Conservation (phyloP, 345 rosid genomes). For the Rhodamnia argentea region DNA sequence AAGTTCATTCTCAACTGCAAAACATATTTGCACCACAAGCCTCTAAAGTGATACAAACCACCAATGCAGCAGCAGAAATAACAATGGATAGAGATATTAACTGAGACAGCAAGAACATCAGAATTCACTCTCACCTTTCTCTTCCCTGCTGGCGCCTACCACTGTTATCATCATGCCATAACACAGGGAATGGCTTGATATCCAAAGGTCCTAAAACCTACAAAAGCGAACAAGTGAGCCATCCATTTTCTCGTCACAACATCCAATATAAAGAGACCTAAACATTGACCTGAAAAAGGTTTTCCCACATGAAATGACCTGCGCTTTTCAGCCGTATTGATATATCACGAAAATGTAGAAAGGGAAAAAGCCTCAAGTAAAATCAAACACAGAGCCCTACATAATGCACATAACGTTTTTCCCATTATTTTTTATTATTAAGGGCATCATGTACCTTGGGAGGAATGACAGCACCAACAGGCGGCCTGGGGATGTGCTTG, state of each 20-base stretch:
- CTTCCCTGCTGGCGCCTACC: conserved; percentile 67
- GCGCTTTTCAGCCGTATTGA: not conserved
- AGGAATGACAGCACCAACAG: conserved; percentile 59
- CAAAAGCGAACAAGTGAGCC: conserved; percentile 5
- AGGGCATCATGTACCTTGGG: conserved; percentile 40
- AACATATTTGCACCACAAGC: not conserved
- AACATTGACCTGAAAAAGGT: not conserved
- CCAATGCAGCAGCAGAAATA: not conserved
- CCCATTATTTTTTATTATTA: not conserved
- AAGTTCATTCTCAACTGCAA: not conserved
- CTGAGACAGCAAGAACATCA: not conserved
- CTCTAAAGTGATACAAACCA: not conserved
- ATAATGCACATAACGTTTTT: not conserved
- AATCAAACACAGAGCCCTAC: not conserved
- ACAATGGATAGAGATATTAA: not conserved
- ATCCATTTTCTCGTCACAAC: not conserved
- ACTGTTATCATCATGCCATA: conserved; percentile 92
- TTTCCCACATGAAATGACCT: not conserved
- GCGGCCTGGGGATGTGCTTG: conserved; percentile 65
- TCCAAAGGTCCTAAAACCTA: conserved; percentile 67
- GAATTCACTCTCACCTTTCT: conserved; percentile 48
- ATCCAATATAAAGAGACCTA: not conserved
- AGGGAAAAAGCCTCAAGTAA: not conserved
- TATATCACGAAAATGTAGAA: not conserved
- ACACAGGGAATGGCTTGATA: conserved; percentile 66